Evolutionary conservation across 257 asterid species (phyloP).

Genomic region (Nicotiana undulata): DNA sequence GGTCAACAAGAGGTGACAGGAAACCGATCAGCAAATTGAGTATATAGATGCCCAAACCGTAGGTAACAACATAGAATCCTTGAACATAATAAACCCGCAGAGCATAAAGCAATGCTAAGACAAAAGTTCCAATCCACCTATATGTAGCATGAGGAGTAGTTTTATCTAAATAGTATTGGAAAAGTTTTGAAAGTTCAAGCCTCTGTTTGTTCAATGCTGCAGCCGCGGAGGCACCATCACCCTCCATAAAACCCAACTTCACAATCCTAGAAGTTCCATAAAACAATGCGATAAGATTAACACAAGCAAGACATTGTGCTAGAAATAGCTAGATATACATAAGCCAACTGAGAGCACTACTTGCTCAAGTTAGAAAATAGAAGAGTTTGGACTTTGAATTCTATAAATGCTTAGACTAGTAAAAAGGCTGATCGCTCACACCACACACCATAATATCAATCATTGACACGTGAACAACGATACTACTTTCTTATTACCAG

Average conservation of each 20-base stretch:
- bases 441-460: not conserved
- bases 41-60: constrained; percentile 87
- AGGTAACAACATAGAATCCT: constrained; percentile 82
- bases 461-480: not conserved
- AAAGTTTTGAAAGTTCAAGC: constrained; percentile 63
- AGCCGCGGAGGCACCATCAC: constrained; percentile 48
- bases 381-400: not conserved
- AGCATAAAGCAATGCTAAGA: constrained; percentile 50
- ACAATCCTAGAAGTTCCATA: constrained; percentile 17
- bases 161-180: constrained; percentile 78
- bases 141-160: constrained; percentile 78
- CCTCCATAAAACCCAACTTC: constrained; percentile 31
- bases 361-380: not conserved
- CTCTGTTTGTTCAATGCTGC: constrained; percentile 64
- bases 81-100: constrained; percentile 66
- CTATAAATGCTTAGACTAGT: not conserved
- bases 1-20: constrained; percentile 95
- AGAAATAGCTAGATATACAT: not conserved
- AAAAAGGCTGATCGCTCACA: not conserved
- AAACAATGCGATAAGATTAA: not conserved
- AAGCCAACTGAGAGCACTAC: not conserved
- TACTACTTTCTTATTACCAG: not conserved
- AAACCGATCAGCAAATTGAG: constrained; percentile 90
- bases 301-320: not conserved
- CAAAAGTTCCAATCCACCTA: constrained; percentile 79